Evolutionary conservation across 495 filamentous ascomycete genomes (phyloP).

Genomic region (Aspergillus nidulans): DNA sequence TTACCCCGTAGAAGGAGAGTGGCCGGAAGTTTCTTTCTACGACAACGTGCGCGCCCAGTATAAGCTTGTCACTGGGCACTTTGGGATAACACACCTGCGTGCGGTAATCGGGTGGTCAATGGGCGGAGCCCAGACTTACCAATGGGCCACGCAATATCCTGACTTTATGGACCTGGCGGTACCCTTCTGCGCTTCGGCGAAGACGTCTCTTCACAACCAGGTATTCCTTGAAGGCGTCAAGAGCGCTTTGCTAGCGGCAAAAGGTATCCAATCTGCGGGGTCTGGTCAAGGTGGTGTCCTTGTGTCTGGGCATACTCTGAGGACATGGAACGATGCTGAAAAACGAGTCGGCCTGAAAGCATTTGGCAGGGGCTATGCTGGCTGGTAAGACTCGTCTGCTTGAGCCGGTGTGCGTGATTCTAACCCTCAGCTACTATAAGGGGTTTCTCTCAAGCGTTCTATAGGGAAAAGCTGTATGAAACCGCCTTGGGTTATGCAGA

Average conservation of each 20-base stretch:
- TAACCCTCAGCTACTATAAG: conserved; percentile 17
- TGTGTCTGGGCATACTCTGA: conserved; percentile 31
- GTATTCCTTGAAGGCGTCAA: conserved; percentile 73
- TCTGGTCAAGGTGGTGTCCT: conserved; percentile 35
- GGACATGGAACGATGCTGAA: conserved; percentile 53
- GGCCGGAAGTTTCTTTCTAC: conserved; percentile 59
- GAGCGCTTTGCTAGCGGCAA: conserved; percentile 58
- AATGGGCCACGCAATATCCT: conserved; percentile 70
- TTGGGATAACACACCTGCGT: conserved; percentile 56
- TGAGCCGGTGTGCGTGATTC: background rate
- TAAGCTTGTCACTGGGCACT: conserved; percentile 56
- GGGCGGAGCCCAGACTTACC: conserved; percentile 63
- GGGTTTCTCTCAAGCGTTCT: conserved; percentile 70
- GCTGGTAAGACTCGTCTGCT: conserved; percentile 46
- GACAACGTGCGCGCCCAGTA: conserved; percentile 70
- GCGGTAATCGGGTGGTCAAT: conserved; percentile 69
- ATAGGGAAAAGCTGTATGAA: conserved; percentile 62
- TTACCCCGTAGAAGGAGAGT: conserved; percentile 49
- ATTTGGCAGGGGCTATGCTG: conserved; percentile 67
- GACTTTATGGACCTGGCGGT: conserved; percentile 62
- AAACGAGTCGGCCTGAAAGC: conserved; percentile 61
- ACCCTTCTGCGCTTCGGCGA: conserved; percentile 66
- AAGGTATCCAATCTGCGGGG: conserved; percentile 49
- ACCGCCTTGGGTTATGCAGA: conserved; percentile 53
- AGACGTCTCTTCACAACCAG: conserved; percentile 65